Conservation (phyloP, 768 basidiomycete species). For the Cyclocybe cylindracea region DNA sequence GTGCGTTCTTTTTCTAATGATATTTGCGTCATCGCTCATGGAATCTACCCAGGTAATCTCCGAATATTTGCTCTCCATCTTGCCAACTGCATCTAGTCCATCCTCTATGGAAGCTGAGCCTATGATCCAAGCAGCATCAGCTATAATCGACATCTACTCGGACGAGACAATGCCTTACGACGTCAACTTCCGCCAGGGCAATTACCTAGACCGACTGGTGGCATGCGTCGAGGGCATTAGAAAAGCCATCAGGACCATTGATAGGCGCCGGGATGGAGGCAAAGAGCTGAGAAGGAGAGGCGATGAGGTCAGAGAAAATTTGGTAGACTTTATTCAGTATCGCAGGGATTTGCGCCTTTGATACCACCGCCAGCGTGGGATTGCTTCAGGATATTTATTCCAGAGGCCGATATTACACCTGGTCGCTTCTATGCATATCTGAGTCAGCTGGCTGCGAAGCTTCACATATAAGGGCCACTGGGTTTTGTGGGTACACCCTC, state of each 20-base stretch:
- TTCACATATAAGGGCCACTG: too few species aligned
- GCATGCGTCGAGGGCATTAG: constrained; percentile 64
- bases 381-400: not conserved
- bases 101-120: constrained; percentile 61
- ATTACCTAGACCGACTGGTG: constrained; percentile 54
- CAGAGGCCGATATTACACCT: not conserved
- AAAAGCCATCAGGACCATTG: constrained; percentile 63
- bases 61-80: constrained; percentile 62
- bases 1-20: constrained; percentile 29
- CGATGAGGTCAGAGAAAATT: constrained; percentile 76
- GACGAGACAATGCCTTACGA: constrained; percentile 85
- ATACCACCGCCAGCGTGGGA: not conserved
- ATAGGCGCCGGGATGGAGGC: constrained; percentile 66
- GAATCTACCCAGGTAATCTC: constrained; percentile 52
- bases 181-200: constrained; percentile 69
- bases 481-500: too few species aligned
- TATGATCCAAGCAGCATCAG: constrained; percentile 76
- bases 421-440: not conserved
- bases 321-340: constrained; percentile 77
- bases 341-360: constrained; percentile 51
- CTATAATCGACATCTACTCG: constrained; percentile 90
- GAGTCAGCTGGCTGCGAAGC: too few species aligned
- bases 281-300: constrained; percentile 66
- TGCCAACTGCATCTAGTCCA: constrained; percentile 43
- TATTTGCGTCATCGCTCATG: not conserved